Evolutionary conservation across 2,329 filamentous ascomycete genomes (phyloP).

Genomic region (Pseudocercospora crystallina): DNA sequence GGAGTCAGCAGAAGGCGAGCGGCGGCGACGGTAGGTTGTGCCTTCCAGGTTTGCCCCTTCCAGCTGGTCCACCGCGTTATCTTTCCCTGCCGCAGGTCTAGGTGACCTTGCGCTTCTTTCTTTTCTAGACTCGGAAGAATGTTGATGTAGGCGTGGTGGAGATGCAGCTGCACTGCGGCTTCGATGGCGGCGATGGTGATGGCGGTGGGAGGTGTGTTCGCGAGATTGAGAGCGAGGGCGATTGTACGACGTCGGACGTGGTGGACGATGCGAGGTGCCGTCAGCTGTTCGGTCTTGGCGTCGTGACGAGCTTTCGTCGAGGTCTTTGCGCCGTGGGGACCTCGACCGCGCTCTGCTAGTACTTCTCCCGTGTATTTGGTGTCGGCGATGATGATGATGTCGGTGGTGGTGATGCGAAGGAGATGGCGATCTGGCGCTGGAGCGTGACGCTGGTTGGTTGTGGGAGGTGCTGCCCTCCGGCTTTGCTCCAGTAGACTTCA

Average conservation of each 20-base stretch:
- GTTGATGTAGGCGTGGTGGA: slow-evolving; percentile 32
- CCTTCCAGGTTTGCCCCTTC: slow-evolving; percentile 34
- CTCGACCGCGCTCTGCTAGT: slow-evolving; percentile 11
- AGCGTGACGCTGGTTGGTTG: too few relatives aligned
- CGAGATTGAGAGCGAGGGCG: slow-evolving; percentile 26
- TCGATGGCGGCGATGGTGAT: slow-evolving; percentile 17
- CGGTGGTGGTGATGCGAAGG: slow-evolving; percentile 13
- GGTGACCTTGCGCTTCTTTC: slow-evolving; percentile 37
- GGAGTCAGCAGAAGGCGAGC: slow-evolving; percentile 43
- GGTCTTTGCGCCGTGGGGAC: slow-evolving; percentile 8
- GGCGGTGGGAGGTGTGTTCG: slow-evolving; percentile 11
- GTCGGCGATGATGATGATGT: slow-evolving; percentile 12
- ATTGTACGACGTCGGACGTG: slow-evolving; percentile 26
- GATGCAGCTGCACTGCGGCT: slow-evolving; percentile 24
- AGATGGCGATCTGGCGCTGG: slow-evolving; percentile 10
- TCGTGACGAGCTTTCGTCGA: slow-evolving; percentile 9
- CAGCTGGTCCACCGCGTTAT: slow-evolving; percentile 24
- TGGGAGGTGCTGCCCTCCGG: too few relatives aligned
- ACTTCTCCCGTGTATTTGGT: slow-evolving; percentile 6
- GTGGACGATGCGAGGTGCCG: slow-evolving; percentile 15
- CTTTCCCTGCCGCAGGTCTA: slow-evolving; percentile 22
- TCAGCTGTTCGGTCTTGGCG: slow-evolving; percentile 18
- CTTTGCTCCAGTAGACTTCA: too few relatives aligned
- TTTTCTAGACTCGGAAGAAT: slow-evolving; percentile 27
- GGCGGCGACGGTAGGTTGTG: slow-evolving; percentile 38